phyloP scores from a whole-genome alignment of 192 early-diverging fungal genomes.

The Linnemannia zychae region DNA sequence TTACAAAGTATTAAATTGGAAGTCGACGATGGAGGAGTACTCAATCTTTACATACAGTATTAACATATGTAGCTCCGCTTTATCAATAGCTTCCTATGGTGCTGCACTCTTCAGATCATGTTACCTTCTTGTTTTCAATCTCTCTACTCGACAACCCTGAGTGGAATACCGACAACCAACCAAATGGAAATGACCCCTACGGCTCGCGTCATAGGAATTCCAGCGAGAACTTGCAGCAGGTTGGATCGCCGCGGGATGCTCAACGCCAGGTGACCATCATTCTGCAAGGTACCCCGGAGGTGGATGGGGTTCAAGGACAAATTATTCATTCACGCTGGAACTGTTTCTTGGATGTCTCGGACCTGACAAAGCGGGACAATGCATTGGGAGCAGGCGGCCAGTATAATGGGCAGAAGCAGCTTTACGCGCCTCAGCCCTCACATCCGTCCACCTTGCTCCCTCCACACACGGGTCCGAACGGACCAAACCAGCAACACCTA shows the following conservation, averaged over 20 bases:
- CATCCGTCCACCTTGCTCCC: constrained; percentile 36
- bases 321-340: constrained; percentile 73
- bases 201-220: constrained; percentile 35
- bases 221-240: constrained; percentile 20
- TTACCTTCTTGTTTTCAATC: constrained; percentile 69
- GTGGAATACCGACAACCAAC: constrained; percentile 28
- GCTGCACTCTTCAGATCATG: constrained; percentile 65
- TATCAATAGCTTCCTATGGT: constrained; percentile 55
- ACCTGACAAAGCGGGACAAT: constrained; percentile 53
- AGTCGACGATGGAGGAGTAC: not conserved
- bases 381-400: not conserved
- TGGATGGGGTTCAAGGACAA: constrained; percentile 59
- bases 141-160: constrained; percentile 65
- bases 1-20: not conserved
- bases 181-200: constrained; percentile 5
- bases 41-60: not conserved
- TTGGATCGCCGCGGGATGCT: constrained; percentile 33
- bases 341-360: constrained; percentile 67
- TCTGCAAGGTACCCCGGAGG: constrained; percentile 62
- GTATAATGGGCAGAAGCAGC: constrained; percentile 22
- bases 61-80: not conserved
- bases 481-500: constrained; percentile 26
- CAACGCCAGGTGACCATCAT: constrained; percentile 67
- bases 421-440: constrained; percentile 45
- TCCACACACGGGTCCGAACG: constrained; percentile 23